Base-by-base conservation (phyloP, 306 rosid species). In the Carpinus fangiana region DNA sequence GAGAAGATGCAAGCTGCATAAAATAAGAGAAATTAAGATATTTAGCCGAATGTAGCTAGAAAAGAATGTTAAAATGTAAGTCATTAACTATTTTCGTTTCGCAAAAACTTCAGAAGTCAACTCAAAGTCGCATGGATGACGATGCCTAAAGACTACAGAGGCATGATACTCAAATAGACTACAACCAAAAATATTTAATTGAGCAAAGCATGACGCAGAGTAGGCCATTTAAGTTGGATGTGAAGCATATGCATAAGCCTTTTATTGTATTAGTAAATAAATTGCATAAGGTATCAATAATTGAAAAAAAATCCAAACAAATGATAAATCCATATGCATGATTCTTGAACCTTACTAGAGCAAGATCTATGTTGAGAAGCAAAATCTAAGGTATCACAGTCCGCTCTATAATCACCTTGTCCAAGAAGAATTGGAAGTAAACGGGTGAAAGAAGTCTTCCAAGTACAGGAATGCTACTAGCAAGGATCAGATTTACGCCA, bases 361-460 rank as follows among this genome's bases (percentile, higher is more conserved):
- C 76, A 72, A 61, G 28, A 76, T 81, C 62, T 47, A 79, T 70
- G 52, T 74, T 43, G 52, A 80, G 73, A 61, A 76, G 16, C 54
- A 72, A 28, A 70, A 59, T 12, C 48, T 23, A 48, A 77, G 66
- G 62, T 48, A 74, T 3, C n/a, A 71, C 23, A 23, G 72, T 68
- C 72, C 70, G 56, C 68, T 14, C 52, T 21, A 51, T 48, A 57
- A 83, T 85, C 79, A 95, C 98, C 98, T 95, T 95, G 88, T 95
- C 99, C 81, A 95, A 84, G 84, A 95, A 95, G 89, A 95, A 95
- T 81, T 95, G 99, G 90, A 95, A 93, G 91, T 95, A 93, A 78
- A 95, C 81, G 41, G 97, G 90, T 52, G 99, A 93, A 68, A 95
- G 98, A 81, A 95, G 97, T 81, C 89, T 90, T 84, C 99, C 99